Conservation (phyloP, 2,329 filamentous ascomycete genomes). For the Aspergillus viridinutans region DNA sequence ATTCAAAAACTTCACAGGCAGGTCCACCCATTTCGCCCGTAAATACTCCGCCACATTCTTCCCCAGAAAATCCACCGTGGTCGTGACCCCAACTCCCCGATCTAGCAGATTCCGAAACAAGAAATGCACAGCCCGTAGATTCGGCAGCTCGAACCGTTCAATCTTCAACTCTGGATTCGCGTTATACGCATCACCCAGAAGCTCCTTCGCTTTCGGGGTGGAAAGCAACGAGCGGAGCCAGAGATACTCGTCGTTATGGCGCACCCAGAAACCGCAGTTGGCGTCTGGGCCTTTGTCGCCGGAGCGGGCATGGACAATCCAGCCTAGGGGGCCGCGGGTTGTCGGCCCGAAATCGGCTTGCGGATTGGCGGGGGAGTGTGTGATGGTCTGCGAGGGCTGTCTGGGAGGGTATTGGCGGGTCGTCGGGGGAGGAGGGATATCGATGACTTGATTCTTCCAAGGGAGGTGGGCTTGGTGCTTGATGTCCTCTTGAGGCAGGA, state of each 20-base stretch:
- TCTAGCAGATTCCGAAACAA: slow-evolving; percentile 34
- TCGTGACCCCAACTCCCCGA: slow-evolving; percentile 30
- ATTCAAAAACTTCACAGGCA: slow-evolving; percentile 31
- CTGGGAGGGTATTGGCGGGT: slow-evolving; percentile 13
- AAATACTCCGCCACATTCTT: slow-evolving; percentile 38
- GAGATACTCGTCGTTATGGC: slow-evolving; percentile 39
- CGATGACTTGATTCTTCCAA: slow-evolving; percentile 14
- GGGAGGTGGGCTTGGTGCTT: slow-evolving; percentile 26
- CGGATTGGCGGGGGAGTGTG: slow-evolving; percentile 3
- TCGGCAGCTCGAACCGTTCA: slow-evolving; percentile 46
- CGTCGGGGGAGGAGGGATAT: slow-evolving; percentile 14
- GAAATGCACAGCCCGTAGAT: slow-evolving; percentile 37
- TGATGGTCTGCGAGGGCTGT: slow-evolving; percentile 15
- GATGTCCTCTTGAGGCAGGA: slow-evolving; percentile 22
- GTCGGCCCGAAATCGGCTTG: slow-evolving; percentile 20
- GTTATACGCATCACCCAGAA: slow-evolving; percentile 23
- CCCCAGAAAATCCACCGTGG: slow-evolving; percentile 34
- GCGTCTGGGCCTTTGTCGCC: slow-evolving; percentile 45
- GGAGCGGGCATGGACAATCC: slow-evolving; percentile 34
- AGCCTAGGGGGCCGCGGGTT: slow-evolving; percentile 25
- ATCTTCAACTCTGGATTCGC: slow-evolving; percentile 22
- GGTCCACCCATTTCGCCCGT: slow-evolving; percentile 28
- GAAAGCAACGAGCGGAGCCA: slow-evolving; percentile 36
- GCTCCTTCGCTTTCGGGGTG: slow-evolving; percentile 10
- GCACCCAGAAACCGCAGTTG: slow-evolving; percentile 47